These are phyloP conservation scores for Aspergillus cavernicola DNA, from an alignment of 495 filamentous ascomycete genomes.

Conservation along the genomic window DNA sequence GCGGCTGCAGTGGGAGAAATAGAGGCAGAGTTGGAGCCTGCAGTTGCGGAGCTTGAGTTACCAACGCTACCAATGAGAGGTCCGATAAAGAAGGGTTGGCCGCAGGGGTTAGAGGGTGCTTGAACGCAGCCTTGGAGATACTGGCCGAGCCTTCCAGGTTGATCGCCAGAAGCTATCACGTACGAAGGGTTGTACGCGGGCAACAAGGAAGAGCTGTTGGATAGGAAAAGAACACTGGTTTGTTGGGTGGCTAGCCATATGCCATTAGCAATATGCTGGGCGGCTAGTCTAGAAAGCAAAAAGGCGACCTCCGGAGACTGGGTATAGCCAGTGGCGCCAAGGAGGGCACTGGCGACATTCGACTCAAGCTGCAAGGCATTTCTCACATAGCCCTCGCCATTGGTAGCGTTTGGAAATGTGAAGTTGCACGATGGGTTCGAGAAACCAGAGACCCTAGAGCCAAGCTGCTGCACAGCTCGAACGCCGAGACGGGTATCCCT, in stretches of 20 bases:
- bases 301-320: slow-evolving; percentile 33
- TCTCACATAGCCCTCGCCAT: slow-evolving; percentile 17
- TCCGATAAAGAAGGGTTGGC: slow-evolving; percentile 22
- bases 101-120: slow-evolving; percentile 23
- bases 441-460: slow-evolving; percentile 17
- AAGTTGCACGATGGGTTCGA: slow-evolving; percentile 22
- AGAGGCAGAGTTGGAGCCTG: slow-evolving; percentile 3
- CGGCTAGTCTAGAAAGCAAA: slow-evolving; percentile 30
- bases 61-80: slow-evolving; percentile 22
- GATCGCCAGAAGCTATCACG: slow-evolving; percentile 20
- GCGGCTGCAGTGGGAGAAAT: slow-evolving; percentile 12
- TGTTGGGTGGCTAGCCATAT: slow-evolving; percentile 25
- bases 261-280: slow-evolving; percentile 26
- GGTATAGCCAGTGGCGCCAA: slow-evolving; percentile 31
- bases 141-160: slow-evolving; percentile 26
- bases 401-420: slow-evolving; percentile 19
- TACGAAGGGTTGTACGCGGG: slow-evolving; percentile 26
- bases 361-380: slow-evolving; percentile 25
- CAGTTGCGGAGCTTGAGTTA: slow-evolving; percentile 3
- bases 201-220: slow-evolving; percentile 23
- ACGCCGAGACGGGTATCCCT: slow-evolving; percentile 24
- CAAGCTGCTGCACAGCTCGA: slow-evolving; percentile 24
- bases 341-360: slow-evolving; percentile 26
- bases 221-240: slow-evolving; percentile 20
- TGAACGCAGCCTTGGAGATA: slow-evolving; percentile 27